phyloP scores from a whole-genome alignment of 768 basidiomycete species.

The Mycena maculata region DNA sequence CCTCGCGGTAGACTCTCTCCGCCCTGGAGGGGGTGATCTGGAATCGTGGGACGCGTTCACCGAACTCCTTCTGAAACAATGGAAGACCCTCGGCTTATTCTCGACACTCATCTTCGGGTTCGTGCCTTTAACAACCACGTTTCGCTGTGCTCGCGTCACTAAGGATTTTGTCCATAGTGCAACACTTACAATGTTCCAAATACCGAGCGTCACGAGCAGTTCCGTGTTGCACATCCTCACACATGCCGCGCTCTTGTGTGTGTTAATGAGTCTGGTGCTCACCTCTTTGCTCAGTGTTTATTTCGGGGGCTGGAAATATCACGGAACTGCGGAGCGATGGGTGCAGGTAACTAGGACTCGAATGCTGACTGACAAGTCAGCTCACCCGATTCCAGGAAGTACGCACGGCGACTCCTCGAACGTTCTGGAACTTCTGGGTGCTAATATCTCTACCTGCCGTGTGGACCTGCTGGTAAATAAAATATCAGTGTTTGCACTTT shows the following conservation, averaged over 20 bases:
- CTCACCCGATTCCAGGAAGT: slow-evolving; percentile 12
- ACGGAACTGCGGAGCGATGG: neutral
- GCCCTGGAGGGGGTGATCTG: neutral
- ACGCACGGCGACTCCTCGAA: neutral
- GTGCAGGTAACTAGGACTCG: neutral
- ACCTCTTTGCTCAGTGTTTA: slow-evolving; percentile 16
- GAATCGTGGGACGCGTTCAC: slow-evolving; percentile 8
- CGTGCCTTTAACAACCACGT: neutral
- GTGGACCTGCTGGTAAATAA: slow-evolving; percentile 21
- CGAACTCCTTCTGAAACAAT: slow-evolving; percentile 19
- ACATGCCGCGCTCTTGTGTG: slow-evolving; percentile 11
- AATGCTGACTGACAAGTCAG: neutral
- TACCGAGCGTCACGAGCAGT: slow-evolving; percentile 1
- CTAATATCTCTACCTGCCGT: slow-evolving; percentile 13
- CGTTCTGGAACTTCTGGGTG: slow-evolving; percentile 21
- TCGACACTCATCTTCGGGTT: slow-evolving; percentile 22
- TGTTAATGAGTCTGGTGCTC: slow-evolving; percentile 15
- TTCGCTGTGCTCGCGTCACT: neutral
- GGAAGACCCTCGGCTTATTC: slow-evolving; percentile 25
- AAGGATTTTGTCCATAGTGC: neutral
- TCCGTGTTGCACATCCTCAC: neutral
- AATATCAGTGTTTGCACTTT: too few species aligned
- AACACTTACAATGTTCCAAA: slow-evolving; percentile 27
- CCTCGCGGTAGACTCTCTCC: slow-evolving; percentile 6
- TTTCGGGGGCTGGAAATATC: slow-evolving; percentile 4